These are phyloP conservation scores for Phalaenopsis aphrodite DNA, from an alignment of 106 monocot species.

Conservation along the genomic window DNA sequence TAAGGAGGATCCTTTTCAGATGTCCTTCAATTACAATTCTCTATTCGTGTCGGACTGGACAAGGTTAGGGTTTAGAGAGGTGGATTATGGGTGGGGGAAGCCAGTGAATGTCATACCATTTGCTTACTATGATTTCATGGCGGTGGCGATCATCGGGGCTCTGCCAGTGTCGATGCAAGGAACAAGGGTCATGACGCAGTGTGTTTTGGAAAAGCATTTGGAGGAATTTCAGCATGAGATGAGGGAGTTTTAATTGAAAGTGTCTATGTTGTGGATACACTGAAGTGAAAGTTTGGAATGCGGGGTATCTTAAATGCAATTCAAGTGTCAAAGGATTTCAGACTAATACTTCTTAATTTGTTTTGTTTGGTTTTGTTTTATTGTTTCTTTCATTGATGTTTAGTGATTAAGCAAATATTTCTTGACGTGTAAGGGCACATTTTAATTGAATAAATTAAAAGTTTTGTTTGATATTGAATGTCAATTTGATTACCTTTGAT, in stretches of 20 bases:
- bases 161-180: constrained; percentile 32
- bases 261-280: too few relatives aligned
- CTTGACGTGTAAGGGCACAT: too few relatives aligned
- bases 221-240: constrained; percentile 20
- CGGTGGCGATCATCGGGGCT: constrained; percentile 32
- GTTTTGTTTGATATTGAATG: too few relatives aligned
- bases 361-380: too few relatives aligned
- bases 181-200: constrained; percentile 39
- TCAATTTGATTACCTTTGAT: too few relatives aligned
- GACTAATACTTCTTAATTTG: too few relatives aligned
- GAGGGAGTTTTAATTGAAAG: constrained; percentile 6
- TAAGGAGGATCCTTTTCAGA: constrained; percentile 29
- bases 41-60: constrained; percentile 57
- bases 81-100: constrained; percentile 54
- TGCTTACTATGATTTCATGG: constrained; percentile 30
- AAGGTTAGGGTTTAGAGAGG: constrained; percentile 39
- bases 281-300: too few relatives aligned
- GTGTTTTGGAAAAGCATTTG: constrained; percentile 36
- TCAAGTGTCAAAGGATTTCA: too few relatives aligned
- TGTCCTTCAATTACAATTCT: constrained; percentile 20
- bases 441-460: too few relatives aligned
- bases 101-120: constrained; percentile 36
- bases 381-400: too few relatives aligned
- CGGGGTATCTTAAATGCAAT: too few relatives aligned
- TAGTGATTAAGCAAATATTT: too few relatives aligned